A percentile compares a stretch with the other conserved stretches of the same genome.
Evolutionary conservation across 2,329 filamentous ascomycete genomes (phyloP).

Genomic region (Hypoxylon sp.): DNA sequence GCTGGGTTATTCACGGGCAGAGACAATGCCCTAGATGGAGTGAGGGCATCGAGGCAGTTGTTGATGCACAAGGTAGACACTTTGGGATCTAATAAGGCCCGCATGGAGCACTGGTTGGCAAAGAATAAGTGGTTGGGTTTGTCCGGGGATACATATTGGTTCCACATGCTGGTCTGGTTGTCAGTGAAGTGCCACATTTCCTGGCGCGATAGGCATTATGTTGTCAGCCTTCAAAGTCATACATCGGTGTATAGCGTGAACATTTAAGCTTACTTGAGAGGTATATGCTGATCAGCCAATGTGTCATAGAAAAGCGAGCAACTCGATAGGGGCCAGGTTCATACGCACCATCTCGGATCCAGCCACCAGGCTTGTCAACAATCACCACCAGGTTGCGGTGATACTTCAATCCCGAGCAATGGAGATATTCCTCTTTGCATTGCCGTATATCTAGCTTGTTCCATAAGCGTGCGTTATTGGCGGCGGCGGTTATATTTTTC

Average conservation of each 20-base stretch:
- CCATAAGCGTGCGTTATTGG: slow-evolving; percentile 7
- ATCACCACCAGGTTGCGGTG: slow-evolving; percentile 30
- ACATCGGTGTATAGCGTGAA: too few species aligned
- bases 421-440: slow-evolving; percentile 26
- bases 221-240: background rate
- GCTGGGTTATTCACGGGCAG: too few species aligned
- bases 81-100: background rate
- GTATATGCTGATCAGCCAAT: too few species aligned
- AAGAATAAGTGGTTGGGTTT: slow-evolving; percentile 33
- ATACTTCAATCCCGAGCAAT: slow-evolving; percentile 25
- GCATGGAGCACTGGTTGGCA: slow-evolving; percentile 26
- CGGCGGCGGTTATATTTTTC: slow-evolving; percentile 14
- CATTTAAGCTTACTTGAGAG: too few species aligned
- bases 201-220: background rate
- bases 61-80: background rate
- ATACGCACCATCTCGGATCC: slow-evolving; percentile 24
- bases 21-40: background rate
- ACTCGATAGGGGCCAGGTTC: too few species aligned
- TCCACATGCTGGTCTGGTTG: slow-evolving; percentile 30
- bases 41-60: slow-evolving; percentile 3
- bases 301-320: too few species aligned
- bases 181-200: slow-evolving; percentile 34
- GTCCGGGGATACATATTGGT: slow-evolving; percentile 27
- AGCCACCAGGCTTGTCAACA: slow-evolving; percentile 30
- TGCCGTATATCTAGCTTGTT: slow-evolving; percentile 11